These are phyloP conservation scores for Suillus hirtellus DNA, from an alignment of 768 basidiomycete species.

Conservation along the genomic window DNA sequence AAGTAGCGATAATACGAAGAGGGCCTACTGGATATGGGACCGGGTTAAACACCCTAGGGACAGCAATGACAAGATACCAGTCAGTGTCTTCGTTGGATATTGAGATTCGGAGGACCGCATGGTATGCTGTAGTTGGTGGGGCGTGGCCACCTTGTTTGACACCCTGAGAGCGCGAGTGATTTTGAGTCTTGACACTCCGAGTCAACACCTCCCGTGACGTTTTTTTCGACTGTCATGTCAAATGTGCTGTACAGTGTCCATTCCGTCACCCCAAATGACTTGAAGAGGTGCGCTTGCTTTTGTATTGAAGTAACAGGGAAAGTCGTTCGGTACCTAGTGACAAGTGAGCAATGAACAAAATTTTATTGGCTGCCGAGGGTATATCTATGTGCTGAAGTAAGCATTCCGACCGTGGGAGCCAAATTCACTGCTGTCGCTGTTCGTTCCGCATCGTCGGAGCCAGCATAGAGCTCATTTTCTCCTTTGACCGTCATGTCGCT, in stretches of 20 bases:
- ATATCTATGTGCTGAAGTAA: conserved; percentile 1
- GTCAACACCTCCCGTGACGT: not conserved
- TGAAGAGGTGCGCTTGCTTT: not conserved
- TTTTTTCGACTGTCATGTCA: not conserved
- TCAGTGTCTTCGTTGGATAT: not conserved
- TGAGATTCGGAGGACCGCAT: not conserved
- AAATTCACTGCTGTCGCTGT: not conserved
- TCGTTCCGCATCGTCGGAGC: conserved; percentile 7
- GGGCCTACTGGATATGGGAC: too few relatives aligned
- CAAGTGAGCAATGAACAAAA: not conserved
- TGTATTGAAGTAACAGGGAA: not conserved
- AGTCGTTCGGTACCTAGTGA: not conserved
- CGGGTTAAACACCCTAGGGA: not conserved
- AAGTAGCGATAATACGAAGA: not conserved
- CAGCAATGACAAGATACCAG: not conserved
- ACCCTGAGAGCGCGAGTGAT: not conserved
- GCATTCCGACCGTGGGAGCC: not conserved
- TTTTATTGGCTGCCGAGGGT: not conserved
- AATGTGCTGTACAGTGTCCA: not conserved
- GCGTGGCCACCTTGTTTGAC: not conserved
- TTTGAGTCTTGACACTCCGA: not conserved
- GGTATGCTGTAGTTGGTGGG: not conserved
- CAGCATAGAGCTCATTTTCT: conserved; percentile 1
- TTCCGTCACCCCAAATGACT: not conserved
- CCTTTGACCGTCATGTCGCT: conserved; percentile 48